These are phyloP conservation scores for Alternaria sp. DNA, from an alignment of 2,329 filamentous ascomycete genomes.

Conservation along the genomic window DNA sequence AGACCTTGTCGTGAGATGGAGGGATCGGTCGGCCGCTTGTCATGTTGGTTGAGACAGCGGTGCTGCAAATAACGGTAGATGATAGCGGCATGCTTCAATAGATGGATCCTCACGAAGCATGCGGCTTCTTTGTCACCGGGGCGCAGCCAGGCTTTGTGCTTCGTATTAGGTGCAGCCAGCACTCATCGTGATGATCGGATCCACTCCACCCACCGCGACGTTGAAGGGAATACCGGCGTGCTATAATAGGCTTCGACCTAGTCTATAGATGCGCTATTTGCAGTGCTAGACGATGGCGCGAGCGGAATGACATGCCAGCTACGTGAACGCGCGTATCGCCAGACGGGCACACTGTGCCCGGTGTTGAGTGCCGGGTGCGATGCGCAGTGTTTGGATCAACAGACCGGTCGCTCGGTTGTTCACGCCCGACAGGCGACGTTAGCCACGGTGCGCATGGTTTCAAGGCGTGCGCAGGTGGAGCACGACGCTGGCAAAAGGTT, in stretches of 20 bases:
- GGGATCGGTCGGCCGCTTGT: slow-evolving; percentile 12
- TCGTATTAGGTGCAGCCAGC: slow-evolving; percentile 18
- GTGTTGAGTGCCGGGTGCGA: slow-evolving; percentile 18
- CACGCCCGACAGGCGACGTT: slow-evolving; percentile 19
- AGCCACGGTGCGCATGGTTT: slow-evolving; percentile 38
- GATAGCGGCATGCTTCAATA: slow-evolving; percentile 16
- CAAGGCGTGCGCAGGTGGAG: slow-evolving; percentile 32
- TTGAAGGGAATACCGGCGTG: background rate
- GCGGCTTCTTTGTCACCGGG: slow-evolving; percentile 25
- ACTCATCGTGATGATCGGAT: slow-evolving; percentile 15
- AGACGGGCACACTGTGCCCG: slow-evolving; percentile 10
- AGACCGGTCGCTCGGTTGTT: slow-evolving; percentile 25
- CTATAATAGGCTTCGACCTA: slow-evolving; percentile 2
- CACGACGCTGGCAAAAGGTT: slow-evolving; percentile 20
- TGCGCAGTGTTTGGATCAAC: slow-evolving; percentile 19
- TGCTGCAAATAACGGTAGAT: slow-evolving; percentile 15
- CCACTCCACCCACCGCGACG: slow-evolving; percentile 8
- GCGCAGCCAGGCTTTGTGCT: slow-evolving; percentile 21
- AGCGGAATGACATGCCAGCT: slow-evolving; percentile 12
- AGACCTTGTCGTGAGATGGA: slow-evolving; percentile 18
- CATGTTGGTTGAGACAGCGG: slow-evolving; percentile 14
- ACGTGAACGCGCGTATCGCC: slow-evolving; percentile 30
- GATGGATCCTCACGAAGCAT: slow-evolving; percentile 9
- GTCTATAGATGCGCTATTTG: slow-evolving; percentile 7
- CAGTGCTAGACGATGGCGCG: slow-evolving; percentile 4